Evolutionary conservation across 306 rosid genomes (phyloP), one percentile per base, ranked within the genome.

Genomic region (Abrus pulchellus): DNA sequence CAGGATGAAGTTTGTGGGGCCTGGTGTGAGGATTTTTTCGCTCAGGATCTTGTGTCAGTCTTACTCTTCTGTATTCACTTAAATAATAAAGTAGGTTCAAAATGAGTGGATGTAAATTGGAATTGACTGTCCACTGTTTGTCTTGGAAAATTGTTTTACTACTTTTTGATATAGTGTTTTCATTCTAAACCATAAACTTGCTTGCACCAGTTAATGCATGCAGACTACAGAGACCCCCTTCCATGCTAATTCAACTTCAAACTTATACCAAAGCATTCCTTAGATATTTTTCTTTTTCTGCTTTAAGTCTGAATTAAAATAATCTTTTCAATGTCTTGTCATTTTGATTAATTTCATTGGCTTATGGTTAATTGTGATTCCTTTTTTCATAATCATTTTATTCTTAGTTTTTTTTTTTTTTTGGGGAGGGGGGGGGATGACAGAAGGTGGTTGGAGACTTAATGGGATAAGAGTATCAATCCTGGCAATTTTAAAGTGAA

Each of bases 111-210:
- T 33, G 20, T 47, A 20, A 3, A 9, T 41, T 55, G 13, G 34
- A 29, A 60, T 49, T 71, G 27, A 28, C 32, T 32, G 1, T 47
- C 48, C 27, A 44, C 1, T 41, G 5, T 41, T 1, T 59, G 38
- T 12, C 69, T 49, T 33, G 33, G 36, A 49, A 76, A 36, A 27
- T 9, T 76, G 20, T 65, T 9, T 13, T n/a, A 61, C 38, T 33
- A 34, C 38, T 10, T 36, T 34, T 48, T 34, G 14, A 27, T 76
- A 57, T 28, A 59, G 53, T 13, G 1, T 75, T 75, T 30, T 68
- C 66, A 29, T 74, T 66, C 36, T 28, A 47, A 7, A 66, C 20
- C 45, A 81, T 52, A 36, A 47, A 56, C 36, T 52, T 50, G 64
- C 75, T 41, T 49, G 32, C 28, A 13, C 53, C 36, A 40, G 52